Percentiles rank a stretch among this genome's conserved stretches.
Evolutionary conservation across 139 green algal species (phyloP).

Genomic region (Chlorella sp.): DNA sequence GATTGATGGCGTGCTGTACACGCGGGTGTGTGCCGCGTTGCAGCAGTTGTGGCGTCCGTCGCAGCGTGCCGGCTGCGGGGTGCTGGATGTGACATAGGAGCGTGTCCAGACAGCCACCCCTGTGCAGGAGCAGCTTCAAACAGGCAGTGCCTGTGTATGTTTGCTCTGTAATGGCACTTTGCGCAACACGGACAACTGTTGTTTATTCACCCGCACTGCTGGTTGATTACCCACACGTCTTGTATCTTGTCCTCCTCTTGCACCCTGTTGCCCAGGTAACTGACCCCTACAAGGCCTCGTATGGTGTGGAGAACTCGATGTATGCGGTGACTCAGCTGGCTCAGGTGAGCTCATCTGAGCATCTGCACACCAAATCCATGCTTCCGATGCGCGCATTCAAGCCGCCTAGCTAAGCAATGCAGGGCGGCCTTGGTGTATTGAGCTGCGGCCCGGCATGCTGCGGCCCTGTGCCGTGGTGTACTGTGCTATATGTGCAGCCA

Average conservation of each 20-base stretch:
- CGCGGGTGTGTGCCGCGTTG: background rate
- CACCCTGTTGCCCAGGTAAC: slow-evolving; percentile 71
- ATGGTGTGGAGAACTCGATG: slow-evolving; percentile 94
- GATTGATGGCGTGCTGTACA: slow-evolving; percentile 97
- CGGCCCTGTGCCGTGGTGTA: too few species aligned
- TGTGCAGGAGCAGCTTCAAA: too few species aligned
- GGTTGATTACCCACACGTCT: background rate
- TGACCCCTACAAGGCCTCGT: slow-evolving; percentile 87
- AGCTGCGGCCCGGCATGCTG: too few species aligned
- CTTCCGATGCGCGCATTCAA: too few species aligned
- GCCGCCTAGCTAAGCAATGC: too few species aligned
- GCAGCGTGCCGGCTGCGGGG: background rate
- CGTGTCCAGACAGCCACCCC: background rate
- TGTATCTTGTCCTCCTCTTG: background rate
- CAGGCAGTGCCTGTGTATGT: too few species aligned
- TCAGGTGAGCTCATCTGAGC: background rate
- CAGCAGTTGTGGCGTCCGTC: too few species aligned
- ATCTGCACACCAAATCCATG: background rate
- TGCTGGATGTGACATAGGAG: background rate
- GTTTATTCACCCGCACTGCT: too few species aligned
- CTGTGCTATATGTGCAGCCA: too few species aligned
- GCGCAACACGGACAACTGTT: too few species aligned
- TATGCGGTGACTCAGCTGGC: slow-evolving; percentile 96
- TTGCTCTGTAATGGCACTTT: too few species aligned
- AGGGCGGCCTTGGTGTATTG: too few species aligned